phyloP scores from a whole-genome alignment of 1,284 basidiomycete genomes.

The Mycena sp. region DNA sequence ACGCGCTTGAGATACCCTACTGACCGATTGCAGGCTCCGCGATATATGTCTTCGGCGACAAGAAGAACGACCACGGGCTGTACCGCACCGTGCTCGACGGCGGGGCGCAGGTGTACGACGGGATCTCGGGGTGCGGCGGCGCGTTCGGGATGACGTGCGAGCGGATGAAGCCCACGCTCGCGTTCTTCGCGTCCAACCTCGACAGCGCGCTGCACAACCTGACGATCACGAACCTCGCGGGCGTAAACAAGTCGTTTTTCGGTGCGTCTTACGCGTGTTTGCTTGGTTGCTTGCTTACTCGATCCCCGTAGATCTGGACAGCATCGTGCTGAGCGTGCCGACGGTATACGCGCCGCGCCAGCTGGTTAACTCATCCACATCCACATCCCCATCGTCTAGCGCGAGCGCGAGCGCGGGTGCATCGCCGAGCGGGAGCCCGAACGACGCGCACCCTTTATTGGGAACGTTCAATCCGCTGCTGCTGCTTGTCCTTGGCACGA shows the following conservation, averaged over 20 bases:
- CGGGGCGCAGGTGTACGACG: slow-evolving; percentile 41
- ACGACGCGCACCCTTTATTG: no score
- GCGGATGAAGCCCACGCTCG: slow-evolving; percentile 50
- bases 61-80: slow-evolving; percentile 54
- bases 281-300: neutral
- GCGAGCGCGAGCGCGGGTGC: no score
- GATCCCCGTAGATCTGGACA: slow-evolving; percentile 48
- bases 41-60: slow-evolving; percentile 54
- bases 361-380: no score
- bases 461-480: no score
- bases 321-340: slow-evolving; percentile 51
- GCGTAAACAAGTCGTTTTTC: slow-evolving; percentile 51
- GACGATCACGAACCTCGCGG: slow-evolving; percentile 48
- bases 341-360: slow-evolving; percentile 47
- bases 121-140: slow-evolving; percentile 53
- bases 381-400: no score
- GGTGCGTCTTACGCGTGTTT: slow-evolving; percentile 39
- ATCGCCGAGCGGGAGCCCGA: no score
- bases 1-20: neutral
- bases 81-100: slow-evolving; percentile 49
- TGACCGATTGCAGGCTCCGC: slow-evolving; percentile 45
- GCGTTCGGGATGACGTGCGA: slow-evolving; percentile 53
- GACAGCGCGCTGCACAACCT: slow-evolving; percentile 46
- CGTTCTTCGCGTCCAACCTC: slow-evolving; percentile 52
- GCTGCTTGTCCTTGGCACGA: no score